Conservation (phyloP, 176 grass and related monocot genomes). For the Cenchrus americanus region DNA sequence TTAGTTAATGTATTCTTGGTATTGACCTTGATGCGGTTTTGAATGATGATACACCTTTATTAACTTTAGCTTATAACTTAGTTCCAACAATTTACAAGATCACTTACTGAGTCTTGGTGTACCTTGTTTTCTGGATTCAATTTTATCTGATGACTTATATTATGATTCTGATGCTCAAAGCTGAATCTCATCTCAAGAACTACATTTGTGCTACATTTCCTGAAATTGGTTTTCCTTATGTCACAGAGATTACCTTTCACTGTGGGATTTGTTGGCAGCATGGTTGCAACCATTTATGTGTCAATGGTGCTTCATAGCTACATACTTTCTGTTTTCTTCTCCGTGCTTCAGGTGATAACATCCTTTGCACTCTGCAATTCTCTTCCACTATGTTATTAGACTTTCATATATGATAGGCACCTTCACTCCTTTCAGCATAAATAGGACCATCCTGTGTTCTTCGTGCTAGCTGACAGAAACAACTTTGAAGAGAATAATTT, state of each 20-base stretch:
- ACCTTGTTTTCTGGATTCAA: slow-evolving; percentile 7
- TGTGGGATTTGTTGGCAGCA: slow-evolving; percentile 86
- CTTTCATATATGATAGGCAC: neutral
- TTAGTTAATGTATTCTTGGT: slow-evolving; percentile 1
- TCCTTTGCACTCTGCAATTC: neutral
- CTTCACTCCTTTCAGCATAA: neutral
- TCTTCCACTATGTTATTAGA: slow-evolving; percentile 12
- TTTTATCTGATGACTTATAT: slow-evolving; percentile 19
- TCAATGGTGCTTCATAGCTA: slow-evolving; percentile 99
- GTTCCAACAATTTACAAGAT: neutral
- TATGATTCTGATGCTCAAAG: neutral
- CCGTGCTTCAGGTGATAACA: slow-evolving; percentile 75
- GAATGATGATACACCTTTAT: neutral
- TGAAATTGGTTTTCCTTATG: slow-evolving; percentile 38
- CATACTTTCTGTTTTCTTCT: slow-evolving; percentile 95
- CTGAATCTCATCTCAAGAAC: slow-evolving; percentile 11
- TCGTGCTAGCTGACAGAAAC: slow-evolving; percentile 21
- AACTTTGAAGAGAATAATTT: neutral
- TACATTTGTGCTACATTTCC: neutral
- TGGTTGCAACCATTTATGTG: slow-evolving; percentile 90
- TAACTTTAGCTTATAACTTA: neutral
- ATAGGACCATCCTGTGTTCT: neutral
- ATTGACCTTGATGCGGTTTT: slow-evolving; percentile 15
- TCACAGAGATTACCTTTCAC: slow-evolving; percentile 95
- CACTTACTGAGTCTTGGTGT: neutral